These are phyloP conservation scores for Phytophthora cryptogea DNA, from an alignment of 352 stramenopile species.

Conservation along the genomic window DNA sequence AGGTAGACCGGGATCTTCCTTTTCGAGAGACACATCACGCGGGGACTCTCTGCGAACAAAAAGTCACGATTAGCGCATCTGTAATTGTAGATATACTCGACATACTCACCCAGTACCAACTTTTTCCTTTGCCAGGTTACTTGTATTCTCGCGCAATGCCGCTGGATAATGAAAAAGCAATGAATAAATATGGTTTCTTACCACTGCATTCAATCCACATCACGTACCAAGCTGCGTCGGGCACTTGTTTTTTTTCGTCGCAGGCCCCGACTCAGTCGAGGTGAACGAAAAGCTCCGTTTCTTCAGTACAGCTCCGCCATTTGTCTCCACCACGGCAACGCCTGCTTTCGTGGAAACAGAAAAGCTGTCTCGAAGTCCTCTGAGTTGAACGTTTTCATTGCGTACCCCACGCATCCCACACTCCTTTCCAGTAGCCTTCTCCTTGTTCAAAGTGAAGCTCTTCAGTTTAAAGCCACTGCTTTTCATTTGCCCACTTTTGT, in stretches of 20 bases:
- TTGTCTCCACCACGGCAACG: slow-evolving; percentile 4
- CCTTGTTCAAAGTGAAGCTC: slow-evolving; percentile 4
- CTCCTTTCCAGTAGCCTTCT: slow-evolving; percentile 9
- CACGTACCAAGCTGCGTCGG: slow-evolving; percentile 18
- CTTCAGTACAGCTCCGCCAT: slow-evolving; percentile 14
- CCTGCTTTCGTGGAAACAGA: slow-evolving; percentile 5
- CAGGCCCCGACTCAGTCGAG: slow-evolving; percentile 9
- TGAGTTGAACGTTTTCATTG: not conserved
- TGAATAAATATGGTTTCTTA: slow-evolving; percentile 1
- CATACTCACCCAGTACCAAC: slow-evolving; percentile 14
- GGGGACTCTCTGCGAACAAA: slow-evolving; percentile 6
- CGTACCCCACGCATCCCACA: not conserved
- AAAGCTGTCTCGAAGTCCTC: slow-evolving; percentile 1
- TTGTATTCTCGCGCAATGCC: slow-evolving; percentile 2
- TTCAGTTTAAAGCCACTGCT: slow-evolving; percentile 12
- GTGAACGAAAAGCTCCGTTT: slow-evolving; percentile 24
- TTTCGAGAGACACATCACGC: not conserved
- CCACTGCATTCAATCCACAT: slow-evolving; percentile 2
- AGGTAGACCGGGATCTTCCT: not conserved
- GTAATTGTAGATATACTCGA: not conserved
- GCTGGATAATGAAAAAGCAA: slow-evolving; percentile 3
- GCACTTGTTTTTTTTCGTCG: slow-evolving; percentile 26
- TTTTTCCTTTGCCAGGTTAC: not conserved
- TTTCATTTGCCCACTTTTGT: slow-evolving; percentile 14
- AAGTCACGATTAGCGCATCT: slow-evolving; percentile 2